phyloP scores from a whole-genome alignment of 352 stramenopile species.

The Phytophthora quininea region DNA sequence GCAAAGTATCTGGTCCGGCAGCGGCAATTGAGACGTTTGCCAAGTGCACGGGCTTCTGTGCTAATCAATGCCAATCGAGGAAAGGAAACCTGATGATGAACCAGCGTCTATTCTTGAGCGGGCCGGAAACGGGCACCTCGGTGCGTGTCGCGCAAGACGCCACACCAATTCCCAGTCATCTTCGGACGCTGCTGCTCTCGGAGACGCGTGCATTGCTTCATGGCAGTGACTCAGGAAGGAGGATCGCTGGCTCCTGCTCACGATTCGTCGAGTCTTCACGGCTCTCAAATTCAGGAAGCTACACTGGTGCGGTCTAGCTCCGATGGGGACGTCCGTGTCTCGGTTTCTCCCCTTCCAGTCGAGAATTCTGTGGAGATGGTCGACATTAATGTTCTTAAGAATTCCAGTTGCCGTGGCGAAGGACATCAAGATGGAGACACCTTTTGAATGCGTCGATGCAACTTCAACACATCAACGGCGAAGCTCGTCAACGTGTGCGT shows the following conservation, averaged over 20 bases:
- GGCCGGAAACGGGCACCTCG: no score
- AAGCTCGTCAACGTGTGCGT: slow-evolving; percentile 57
- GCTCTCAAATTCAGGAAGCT: not conserved
- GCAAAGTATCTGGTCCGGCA: no score
- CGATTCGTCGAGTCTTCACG: not conserved
- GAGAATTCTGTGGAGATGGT: slow-evolving; percentile 1
- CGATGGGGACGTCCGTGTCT: slow-evolving; percentile 28
- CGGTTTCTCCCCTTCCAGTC: slow-evolving; percentile 21
- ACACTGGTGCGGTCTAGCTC: slow-evolving; percentile 42
- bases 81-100: not conserved
- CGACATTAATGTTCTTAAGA: not conserved
- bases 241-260: not conserved
- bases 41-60: no score
- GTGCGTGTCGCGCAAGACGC: not conserved
- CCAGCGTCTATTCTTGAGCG: not conserved
- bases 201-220: not conserved
- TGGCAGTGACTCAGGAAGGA: not conserved
- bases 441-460: slow-evolving; percentile 73
- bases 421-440: slow-evolving; percentile 29
- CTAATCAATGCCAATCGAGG: no score
- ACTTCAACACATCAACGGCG: slow-evolving; percentile 66
- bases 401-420: no score
- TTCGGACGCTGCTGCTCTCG: slow-evolving; percentile 3
- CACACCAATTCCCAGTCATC: not conserved
- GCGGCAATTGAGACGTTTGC: no score